Evolutionary conservation across 2,329 filamentous ascomycete genomes (phyloP).

Genomic region (Ambrosiella cleistominuta): DNA sequence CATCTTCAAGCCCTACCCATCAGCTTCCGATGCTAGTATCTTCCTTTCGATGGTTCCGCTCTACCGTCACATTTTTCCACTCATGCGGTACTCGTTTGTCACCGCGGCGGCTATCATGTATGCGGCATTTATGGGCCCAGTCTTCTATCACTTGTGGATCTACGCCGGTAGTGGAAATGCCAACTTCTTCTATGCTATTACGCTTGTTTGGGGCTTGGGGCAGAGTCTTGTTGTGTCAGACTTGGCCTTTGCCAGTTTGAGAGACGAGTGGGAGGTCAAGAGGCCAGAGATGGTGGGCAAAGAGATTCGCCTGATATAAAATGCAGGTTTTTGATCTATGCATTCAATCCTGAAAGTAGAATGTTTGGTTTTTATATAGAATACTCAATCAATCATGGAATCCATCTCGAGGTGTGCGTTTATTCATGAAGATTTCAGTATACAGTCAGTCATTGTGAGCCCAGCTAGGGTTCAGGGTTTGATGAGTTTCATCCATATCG

Average conservation of each 20-base stretch:
- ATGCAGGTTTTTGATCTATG: neutral
- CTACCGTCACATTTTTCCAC: slow-evolving; percentile 78
- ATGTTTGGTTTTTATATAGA: neutral
- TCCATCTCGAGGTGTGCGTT: neutral
- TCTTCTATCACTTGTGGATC: slow-evolving; percentile 95
- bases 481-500: neutral
- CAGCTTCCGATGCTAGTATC: slow-evolving; percentile 72
- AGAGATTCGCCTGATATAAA: slow-evolving; percentile 66
- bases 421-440: neutral
- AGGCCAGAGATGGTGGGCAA: slow-evolving; percentile 79
- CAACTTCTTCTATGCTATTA: slow-evolving; percentile 99
- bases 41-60: slow-evolving; percentile 71
- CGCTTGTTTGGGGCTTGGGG: slow-evolving; percentile 90
- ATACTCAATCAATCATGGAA: neutral
- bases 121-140: slow-evolving; percentile 72
- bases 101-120: slow-evolving; percentile 71
- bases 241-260: slow-evolving; percentile 67
- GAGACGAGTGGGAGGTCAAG: slow-evolving; percentile 89
- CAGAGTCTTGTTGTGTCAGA: slow-evolving; percentile 77
- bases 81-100: slow-evolving; percentile 89
- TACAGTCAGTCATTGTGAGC: neutral
- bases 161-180: slow-evolving; percentile 96
- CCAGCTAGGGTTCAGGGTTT: neutral
- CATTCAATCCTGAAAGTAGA: neutral
- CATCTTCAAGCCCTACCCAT: slow-evolving; percentile 94